These are phyloP conservation scores for Fremontodendron californicum DNA, from an alignment of 345 rosid species.

Conservation along the genomic window DNA sequence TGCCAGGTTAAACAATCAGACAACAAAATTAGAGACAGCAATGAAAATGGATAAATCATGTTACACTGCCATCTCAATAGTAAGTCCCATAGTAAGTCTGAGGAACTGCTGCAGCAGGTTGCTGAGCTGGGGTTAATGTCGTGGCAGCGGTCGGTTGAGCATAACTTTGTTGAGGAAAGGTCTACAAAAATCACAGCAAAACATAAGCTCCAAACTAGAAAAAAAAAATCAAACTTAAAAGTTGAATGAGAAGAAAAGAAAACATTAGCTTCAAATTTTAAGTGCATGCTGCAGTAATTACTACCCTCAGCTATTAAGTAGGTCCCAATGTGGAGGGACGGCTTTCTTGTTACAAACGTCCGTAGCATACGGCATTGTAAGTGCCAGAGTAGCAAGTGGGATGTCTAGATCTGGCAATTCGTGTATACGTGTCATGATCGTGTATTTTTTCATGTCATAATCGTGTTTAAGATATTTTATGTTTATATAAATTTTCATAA, in stretches of 20 bases:
- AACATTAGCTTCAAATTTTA: not conserved
- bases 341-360: not conserved
- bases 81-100: slow-evolving; percentile 64
- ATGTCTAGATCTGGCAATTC: too few relatives aligned
- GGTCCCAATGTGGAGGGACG: not conserved
- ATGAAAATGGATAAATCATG: not conserved
- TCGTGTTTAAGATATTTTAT: too few relatives aligned
- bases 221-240: not conserved
- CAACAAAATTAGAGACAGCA: not conserved
- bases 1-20: not conserved
- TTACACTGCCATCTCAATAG: slow-evolving; percentile 32
- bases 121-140: slow-evolving; percentile 46
- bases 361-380: not conserved
- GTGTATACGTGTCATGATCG: too few relatives aligned
- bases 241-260: not conserved
- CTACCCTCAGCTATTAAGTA: not conserved
- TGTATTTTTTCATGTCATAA: too few relatives aligned
- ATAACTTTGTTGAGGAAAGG: slow-evolving; percentile 56
- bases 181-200: slow-evolving; percentile 18
- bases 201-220: slow-evolving; percentile 15
- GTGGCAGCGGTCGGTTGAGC: slow-evolving; percentile 54
- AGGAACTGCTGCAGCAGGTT: slow-evolving; percentile 47
- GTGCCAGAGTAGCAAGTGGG: not conserved
- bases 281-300: not conserved
- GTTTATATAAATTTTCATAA: too few relatives aligned